Base-by-base conservation (phyloP, 2,329 filamentous ascomycete species). In the Phoma herbarum region DNA sequence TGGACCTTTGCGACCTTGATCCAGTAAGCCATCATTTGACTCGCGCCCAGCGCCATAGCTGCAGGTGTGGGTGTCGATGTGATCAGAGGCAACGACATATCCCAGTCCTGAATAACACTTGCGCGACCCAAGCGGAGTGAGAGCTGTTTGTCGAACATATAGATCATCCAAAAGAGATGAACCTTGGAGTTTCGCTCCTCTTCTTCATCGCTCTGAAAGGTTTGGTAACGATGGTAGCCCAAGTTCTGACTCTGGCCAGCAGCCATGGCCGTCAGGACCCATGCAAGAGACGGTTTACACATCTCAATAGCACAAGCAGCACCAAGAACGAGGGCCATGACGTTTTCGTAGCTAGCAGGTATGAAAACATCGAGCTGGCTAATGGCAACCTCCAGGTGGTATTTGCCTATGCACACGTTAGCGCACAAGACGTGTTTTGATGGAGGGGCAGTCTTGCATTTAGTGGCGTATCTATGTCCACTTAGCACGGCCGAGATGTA, bases 331-430 rank as follows among this genome's bases (percentile, higher is more conserved):
- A 78, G 61, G 16, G 73, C 72, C 52, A 76, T 68, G 23, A 77
- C 70, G 29, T 78, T 78, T 46, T 78, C 76, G 47, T 71, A 71
- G 20, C 59, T 75, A 4, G 74, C 67, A 4, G 72, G 67, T 47
- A 77, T 57, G 53, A 74, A 73, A 1, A 76, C 63, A 37, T 75
- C 69, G 7, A 78, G 61, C 26, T 75, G 67, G 29, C 66, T 70
- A 52, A 78, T 63, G 8, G 69, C 69, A 28, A 71, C 75, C 60
- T 83, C 80, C 18, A 84, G 66, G 47, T 84, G 84, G 16, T 71
- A 63, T 28, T 74, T 77, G 60, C 81, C 57, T 60, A 14, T 5
- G 8, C n/a, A 2, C 1, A 44, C 14, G n/a, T 60, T 42, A 60
- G 52, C 28, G 23, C 12, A 37, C 12, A 16, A 20, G 16, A 18